Conservation (phyloP, 2,329 filamentous ascomycete genomes). For the Talaromyces sp. region DNA sequence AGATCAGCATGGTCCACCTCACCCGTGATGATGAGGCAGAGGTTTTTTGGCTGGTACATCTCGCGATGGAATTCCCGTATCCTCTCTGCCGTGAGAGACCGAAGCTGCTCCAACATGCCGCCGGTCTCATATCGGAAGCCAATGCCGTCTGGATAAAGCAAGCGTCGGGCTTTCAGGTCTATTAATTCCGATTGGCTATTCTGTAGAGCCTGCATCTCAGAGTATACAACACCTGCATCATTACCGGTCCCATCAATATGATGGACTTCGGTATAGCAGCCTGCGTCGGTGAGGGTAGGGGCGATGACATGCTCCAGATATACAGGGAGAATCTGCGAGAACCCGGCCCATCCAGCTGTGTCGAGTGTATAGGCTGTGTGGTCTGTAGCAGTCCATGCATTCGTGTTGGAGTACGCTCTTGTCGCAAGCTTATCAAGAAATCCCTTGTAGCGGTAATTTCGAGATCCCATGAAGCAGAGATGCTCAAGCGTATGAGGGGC, state of each 20-base stretch:
- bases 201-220: conserved; percentile 95
- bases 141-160: conserved; percentile 81
- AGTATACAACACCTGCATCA: conserved; percentile 96
- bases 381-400: conserved; percentile 95
- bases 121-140: conserved; percentile 98
- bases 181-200: conserved; percentile 81
- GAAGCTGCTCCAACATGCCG: conserved; percentile 87
- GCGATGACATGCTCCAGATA: conserved; percentile 93
- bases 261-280: conserved; percentile 92
- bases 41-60: conserved; percentile 97
- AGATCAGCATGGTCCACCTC: conserved; percentile 81
- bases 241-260: conserved; percentile 91
- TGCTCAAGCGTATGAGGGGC: conserved; percentile 84
- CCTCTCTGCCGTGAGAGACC: conserved; percentile 77
- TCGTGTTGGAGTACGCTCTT: conserved; percentile 86
- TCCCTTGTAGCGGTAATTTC: conserved; percentile 89
- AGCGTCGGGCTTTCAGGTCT: conserved; percentile 71
- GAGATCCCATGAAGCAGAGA: conserved; percentile 83
- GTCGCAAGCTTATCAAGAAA: conserved; percentile 91
- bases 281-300: conserved; percentile 86
- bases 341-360: conserved; percentile 94
- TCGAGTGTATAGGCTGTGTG: conserved; percentile 95
- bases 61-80: conserved; percentile 92
- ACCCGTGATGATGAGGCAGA: conserved; percentile 87
- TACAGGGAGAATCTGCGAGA: conserved; percentile 87